Percentiles rank a stretch among this genome's conserved stretches.
These are phyloP conservation scores for Platanthera zijinensis DNA, from an alignment of 106 monocot genomes.

Conservation along the genomic window DNA sequence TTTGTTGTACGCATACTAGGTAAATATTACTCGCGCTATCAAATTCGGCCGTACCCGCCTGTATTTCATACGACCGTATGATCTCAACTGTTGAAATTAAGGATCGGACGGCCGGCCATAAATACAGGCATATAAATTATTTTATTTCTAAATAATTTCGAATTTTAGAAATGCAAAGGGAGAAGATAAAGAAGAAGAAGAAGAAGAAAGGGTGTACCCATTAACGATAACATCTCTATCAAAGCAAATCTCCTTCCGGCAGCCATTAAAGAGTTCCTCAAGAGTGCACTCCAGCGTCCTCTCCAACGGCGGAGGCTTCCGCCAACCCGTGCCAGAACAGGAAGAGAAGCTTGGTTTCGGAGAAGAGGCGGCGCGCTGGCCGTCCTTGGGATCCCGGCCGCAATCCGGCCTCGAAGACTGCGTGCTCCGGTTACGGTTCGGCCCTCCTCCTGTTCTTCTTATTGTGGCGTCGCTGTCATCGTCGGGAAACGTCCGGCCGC, in stretches of 20 bases:
- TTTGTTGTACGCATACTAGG: no score
- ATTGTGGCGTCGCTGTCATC: neutral
- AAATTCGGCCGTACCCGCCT: no score
- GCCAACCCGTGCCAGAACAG: neutral
- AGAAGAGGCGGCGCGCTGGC: neutral
- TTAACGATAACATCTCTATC: constrained; percentile 34
- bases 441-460: neutral
- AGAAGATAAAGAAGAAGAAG: neutral
- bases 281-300: constrained; percentile 74
- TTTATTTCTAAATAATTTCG: no score
- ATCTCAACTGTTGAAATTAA: no score
- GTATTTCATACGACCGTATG: no score
- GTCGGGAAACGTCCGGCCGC: constrained; percentile 4
- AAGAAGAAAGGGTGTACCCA: neutral
- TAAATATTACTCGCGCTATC: no score
- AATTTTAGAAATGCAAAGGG: neutral
- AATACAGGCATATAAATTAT: no score
- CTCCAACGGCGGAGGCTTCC: constrained; percentile 46
- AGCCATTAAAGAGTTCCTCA: constrained; percentile 63
- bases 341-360: neutral
- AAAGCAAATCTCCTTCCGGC: constrained; percentile 52
- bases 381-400: constrained; percentile 4
- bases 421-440: neutral
- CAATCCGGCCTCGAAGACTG: neutral
- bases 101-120: no score